These are phyloP conservation scores for Flaveria bidentis DNA, from an alignment of 129 eudicot genomes.

Conservation along the genomic window DNA sequence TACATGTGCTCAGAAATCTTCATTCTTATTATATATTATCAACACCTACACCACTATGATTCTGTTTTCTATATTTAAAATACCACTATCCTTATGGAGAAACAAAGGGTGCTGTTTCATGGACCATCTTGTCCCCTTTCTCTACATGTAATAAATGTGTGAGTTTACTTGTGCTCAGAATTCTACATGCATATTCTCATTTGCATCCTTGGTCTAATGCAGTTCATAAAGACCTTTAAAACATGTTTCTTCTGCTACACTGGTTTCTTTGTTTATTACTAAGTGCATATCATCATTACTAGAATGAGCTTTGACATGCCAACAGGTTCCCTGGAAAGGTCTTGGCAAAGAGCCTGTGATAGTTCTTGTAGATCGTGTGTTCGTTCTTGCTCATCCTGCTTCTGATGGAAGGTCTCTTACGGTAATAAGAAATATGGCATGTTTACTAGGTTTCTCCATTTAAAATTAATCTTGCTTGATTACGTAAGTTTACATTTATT, in stretches of 20 bases:
- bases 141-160: too few relatives aligned
- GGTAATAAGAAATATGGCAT: conserved; percentile 41
- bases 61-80: too few relatives aligned
- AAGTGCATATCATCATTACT: conserved; percentile 7
- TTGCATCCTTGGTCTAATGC: neutral
- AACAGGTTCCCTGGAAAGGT: conserved; percentile 97
- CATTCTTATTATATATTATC: too few relatives aligned
- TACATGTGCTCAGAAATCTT: too few relatives aligned
- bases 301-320: conserved; percentile 20
- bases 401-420: conserved; percentile 70
- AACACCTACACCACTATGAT: too few relatives aligned
- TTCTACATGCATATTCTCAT: neutral
- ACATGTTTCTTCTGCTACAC: neutral
- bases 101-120: neutral
- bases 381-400: conserved; percentile 78
- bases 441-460: conserved; percentile 13
- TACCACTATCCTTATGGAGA: neutral
- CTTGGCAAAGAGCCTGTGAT: conserved; percentile 99
- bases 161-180: neutral
- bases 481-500: neutral
- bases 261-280: conserved; percentile 7
- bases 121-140: neutral
- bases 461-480: conserved; percentile 17
- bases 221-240: neutral
- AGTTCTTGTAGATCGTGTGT: conserved; percentile 90